Evolutionary conservation across 1,139 yeast genomes (phyloP), one percentile per base, ranked within the genome.

Genomic region (Geotrichum restrictum): DNA sequence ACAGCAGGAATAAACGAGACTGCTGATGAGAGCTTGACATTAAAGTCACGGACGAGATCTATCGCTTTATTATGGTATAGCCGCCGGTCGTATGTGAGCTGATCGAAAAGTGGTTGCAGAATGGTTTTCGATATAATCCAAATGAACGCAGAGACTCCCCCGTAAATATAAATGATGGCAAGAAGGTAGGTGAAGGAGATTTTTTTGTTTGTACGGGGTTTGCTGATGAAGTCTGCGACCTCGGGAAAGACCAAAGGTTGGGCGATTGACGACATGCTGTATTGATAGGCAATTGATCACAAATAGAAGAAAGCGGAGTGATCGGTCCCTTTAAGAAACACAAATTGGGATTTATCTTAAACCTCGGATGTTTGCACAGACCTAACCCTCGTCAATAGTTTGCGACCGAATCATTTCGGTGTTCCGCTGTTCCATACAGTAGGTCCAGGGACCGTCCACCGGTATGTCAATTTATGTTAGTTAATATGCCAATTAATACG

Each of bases 71-170:
- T 49, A n/a, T 68, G 65, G 51, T 66, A 65, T 18, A 61, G 59
- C n/a, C 64, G 58, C 22, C 73, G 64, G 51, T 68, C 71, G 24
- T 53, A 61, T 1, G 69, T 62, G 8, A 70, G 66, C 56, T 70
- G 71, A 19, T 60, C 62, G 42, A 67, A 64, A 48, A 69, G 62
- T 19, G 73, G 73, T 22, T 58, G 57, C 16, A 69, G 53, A 11
- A 69, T 59, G 45, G 68, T 61, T 56, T 67, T 68, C 40, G 71
- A 64, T 16, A 69, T 49, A 1, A 69, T 45, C 14, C 66, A 69
- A 1, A 65, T 43, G 18, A 66, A 52, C 0, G 67, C 68, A 6
- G 68, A 59, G 3, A 64, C 57, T 1, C 73, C 73, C 1, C 72
- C 73, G 53, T 66, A 69, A 3, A 63, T 55, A 51, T 69, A 69